Conservation (phyloP, 352 stramenopile genomes). For the Saprolegnia parasitica region DNA sequence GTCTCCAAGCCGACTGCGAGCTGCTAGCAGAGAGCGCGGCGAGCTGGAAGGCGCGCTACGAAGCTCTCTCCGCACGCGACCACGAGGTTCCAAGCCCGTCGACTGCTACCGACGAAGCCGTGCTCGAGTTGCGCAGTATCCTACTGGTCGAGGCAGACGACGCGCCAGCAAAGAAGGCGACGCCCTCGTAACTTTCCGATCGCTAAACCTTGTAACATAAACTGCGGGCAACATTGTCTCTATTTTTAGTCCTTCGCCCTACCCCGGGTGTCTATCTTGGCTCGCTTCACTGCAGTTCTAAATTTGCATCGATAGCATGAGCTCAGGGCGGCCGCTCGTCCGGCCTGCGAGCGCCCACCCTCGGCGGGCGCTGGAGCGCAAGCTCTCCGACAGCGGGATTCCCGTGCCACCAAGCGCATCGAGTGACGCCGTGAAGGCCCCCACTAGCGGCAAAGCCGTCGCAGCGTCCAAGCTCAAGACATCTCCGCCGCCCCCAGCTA, state of each 20-base stretch:
- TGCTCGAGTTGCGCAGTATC: not conserved
- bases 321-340: not conserved
- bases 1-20: conserved; percentile 20
- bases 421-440: not conserved
- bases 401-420: not conserved
- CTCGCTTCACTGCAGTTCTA: not conserved
- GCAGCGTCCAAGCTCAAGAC: too few species aligned
- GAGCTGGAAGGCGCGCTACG: conserved; percentile 15
- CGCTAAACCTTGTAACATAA: not conserved
- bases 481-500: not conserved
- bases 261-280: not conserved
- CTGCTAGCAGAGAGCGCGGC: conserved; percentile 13
- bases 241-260: not conserved
- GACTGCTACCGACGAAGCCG: not conserved
- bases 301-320: not conserved
- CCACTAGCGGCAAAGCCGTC: not conserved
- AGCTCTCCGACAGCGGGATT: not conserved
- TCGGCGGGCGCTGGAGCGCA: not conserved
- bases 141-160: not conserved
- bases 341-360: not conserved
- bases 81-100: not conserved
- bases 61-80: not conserved
- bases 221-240: not conserved
- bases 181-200: not conserved
- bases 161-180: not conserved